A percentile compares a stretch with the other conserved stretches of the same genome.
Conservation (phyloP, 306 rosid species). For the Rosa persica region DNA sequence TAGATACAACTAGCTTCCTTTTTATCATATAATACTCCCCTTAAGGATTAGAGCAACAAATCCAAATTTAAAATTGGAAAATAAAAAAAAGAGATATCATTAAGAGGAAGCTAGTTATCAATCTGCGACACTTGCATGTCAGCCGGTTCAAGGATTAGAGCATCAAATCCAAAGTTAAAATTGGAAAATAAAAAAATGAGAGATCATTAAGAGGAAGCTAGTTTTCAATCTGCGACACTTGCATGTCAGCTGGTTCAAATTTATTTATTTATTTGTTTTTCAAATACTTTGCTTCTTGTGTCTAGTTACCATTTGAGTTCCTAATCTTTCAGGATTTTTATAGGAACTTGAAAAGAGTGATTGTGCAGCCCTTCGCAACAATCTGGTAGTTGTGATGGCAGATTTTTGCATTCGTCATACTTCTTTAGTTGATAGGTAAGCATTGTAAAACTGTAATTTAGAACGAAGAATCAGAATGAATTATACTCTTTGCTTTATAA, state of each 20-base stretch:
- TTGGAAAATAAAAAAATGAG: not conserved
- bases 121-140: not conserved
- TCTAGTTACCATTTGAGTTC: conserved; percentile 13
- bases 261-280: not conserved
- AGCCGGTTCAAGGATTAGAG: not conserved
- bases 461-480: not conserved
- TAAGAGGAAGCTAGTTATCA: not conserved
- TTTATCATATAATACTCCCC: not conserved
- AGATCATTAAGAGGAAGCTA: not conserved
- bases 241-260: not conserved
- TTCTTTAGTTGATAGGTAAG: conserved; percentile 97
- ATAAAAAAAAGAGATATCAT: not conserved
- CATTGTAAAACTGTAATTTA: conserved; percentile 4
- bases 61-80: not conserved
- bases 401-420: conserved; percentile 94
- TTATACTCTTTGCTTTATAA: conserved; percentile 8
- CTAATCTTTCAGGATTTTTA: conserved; percentile 12
- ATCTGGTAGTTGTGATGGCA: conserved; percentile 79
- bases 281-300: not conserved
- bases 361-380: conserved; percentile 85
- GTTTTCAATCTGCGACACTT: not conserved
- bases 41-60: not conserved
- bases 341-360: conserved; percentile 88
- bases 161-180: not conserved
- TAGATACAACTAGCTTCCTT: too few species aligned